Conservation (phyloP, 2,329 filamentous ascomycete species). For the Samsoniella hepiali region DNA sequence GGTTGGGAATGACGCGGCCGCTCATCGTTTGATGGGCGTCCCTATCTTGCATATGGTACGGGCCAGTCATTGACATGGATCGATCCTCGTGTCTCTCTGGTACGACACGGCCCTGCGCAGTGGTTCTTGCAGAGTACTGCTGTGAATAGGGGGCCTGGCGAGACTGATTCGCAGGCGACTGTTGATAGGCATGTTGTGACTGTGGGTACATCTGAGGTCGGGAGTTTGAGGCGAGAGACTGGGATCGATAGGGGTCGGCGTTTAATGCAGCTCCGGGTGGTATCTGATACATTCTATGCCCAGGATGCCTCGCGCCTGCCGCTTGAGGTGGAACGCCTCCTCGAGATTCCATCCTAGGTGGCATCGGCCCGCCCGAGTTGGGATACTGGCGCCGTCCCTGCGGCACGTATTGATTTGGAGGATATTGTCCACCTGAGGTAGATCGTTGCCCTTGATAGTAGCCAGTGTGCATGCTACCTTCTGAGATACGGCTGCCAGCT, state of each 20-base stretch:
- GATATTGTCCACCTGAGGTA: constrained; percentile 42
- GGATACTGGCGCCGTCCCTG: constrained; percentile 48
- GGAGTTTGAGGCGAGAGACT: constrained; percentile 77
- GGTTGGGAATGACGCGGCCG: constrained; percentile 82
- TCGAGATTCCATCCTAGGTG: constrained; percentile 63
- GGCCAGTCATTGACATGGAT: constrained; percentile 92
- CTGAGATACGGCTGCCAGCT: constrained; percentile 35
- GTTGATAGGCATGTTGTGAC: constrained; percentile 57
- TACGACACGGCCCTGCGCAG: constrained; percentile 85
- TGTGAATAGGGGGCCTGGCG: constrained; percentile 71
- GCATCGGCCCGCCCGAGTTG: constrained; percentile 48
- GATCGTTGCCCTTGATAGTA: constrained; percentile 55
- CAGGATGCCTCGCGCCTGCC: constrained; percentile 39
- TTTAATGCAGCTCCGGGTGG: constrained; percentile 70
- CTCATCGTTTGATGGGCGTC: constrained; percentile 90
- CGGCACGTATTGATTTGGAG: constrained; percentile 47
- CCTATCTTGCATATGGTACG: constrained; percentile 63
- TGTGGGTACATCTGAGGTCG: constrained; percentile 71
- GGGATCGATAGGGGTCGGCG: constrained; percentile 83
- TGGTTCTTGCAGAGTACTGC: constrained; percentile 68
- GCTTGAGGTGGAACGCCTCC: constrained; percentile 42
- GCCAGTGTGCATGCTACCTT: constrained; percentile 45
- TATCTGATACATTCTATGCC: constrained; percentile 60
- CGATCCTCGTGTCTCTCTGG: constrained; percentile 90
- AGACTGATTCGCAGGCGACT: constrained; percentile 69